Evolutionary conservation across 2,329 filamentous ascomycete species (phyloP), one percentile per base, ranked within the genome.

Genomic region (Pseudopyrenochaeta lycopersici): DNA sequence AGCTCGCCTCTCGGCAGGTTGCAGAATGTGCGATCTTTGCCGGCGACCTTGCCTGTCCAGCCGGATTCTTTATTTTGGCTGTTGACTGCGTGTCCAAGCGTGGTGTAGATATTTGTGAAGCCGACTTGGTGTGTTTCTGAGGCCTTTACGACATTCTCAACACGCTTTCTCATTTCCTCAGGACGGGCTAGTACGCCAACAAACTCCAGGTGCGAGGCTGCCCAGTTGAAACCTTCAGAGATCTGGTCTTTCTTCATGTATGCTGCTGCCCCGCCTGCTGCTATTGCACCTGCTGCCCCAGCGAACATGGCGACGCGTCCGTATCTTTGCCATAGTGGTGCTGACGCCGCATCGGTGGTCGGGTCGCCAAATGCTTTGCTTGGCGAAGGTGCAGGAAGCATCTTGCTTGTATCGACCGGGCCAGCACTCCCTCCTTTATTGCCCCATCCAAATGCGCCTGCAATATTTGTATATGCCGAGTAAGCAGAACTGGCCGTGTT

Each of bases 171-270:
- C 60, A 98, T 80, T 70, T 97, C 92, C 65, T 93, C 90, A 4
- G 87, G 87, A n/a, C 91, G 87, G 42, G 90, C 90, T 7, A 99
- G 84, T 68, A 92, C 96, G 2, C 92, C 92, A 1, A 98, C 91
- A 68, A 98, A 99, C 74, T 95, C 91, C 21, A 99, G 85, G 76
- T 99, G 95, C 31, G 91, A 95, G 14, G 89, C 87, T 12, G 91
- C 91, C 92, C 93, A 98, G 9, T 81, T 81, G 79, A 88, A 88
- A 7, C 93, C 90, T 54, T 89, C 83, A 2, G 84, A 85, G 56
- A 98, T 86, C 59, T 91, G 88, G 29, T 96, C 90, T 49, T 91
- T 86, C 66, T 95, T 92, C 66, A 90, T 82, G 79, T 96, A 98
- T 10, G 94, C 90, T 7, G 92, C 92, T 0, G 91, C 91, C 0